phyloP scores from a whole-genome alignment of 495 filamentous ascomycete genomes.

The Usnea hakonensis region DNA sequence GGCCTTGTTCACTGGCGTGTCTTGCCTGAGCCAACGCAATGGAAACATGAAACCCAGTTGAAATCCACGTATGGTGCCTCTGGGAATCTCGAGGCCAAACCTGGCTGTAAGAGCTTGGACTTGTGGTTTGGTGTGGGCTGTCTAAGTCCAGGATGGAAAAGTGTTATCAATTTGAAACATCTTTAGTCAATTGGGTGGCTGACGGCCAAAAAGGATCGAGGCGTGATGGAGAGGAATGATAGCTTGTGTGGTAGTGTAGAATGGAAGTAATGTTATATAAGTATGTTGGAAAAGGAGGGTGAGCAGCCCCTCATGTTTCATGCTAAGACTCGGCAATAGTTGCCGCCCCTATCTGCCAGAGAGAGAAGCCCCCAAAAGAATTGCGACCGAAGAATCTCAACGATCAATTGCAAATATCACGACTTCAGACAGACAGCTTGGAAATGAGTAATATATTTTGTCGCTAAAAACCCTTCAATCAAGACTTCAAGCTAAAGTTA shows the following conservation, averaged over 20 bases:
- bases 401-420: constrained; percentile 5
- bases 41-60: neutral
- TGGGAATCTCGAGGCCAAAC: constrained; percentile 1
- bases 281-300: neutral
- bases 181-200: neutral
- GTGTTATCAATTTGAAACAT: neutral
- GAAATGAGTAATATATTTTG: neutral
- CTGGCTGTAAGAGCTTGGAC: constrained; percentile 8
- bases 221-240: too few relatives aligned
- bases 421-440: neutral
- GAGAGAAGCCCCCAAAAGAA: constrained; percentile 10
- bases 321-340: constrained; percentile 11
- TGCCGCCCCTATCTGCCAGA: neutral
- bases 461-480: neutral
- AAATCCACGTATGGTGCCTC: neutral
- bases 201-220: neutral
- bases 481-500: neutral
- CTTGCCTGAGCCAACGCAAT: constrained; percentile 3
- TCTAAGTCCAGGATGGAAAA: constrained; percentile 1
- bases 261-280: too few relatives aligned
- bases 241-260: too few relatives aligned
- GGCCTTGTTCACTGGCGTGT: neutral
- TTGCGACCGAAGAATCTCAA: constrained; percentile 11
- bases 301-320: constrained; percentile 2
- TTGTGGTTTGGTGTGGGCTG: constrained; percentile 5